Base-by-base conservation (phyloP, 1,284 basidiomycete genomes). In the Bjerkandera adusta region DNA sequence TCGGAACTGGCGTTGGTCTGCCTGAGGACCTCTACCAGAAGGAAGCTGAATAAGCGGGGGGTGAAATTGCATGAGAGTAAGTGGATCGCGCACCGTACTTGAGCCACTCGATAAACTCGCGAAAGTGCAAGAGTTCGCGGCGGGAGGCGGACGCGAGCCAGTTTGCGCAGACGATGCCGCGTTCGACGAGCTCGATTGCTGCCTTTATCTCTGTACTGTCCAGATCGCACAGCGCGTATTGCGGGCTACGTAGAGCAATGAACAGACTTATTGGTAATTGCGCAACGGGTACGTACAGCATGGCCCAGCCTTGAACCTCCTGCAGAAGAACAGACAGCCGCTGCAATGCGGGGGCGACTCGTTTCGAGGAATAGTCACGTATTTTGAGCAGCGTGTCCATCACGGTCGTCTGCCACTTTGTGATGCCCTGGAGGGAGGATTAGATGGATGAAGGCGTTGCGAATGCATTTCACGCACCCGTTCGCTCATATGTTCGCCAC, bases 331-430 rank as follows among this genome's bases (percentile, higher is more conserved):
- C 67, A 57, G 87, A 77, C 30, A 90, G 62, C 27, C 88, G 79
- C 61, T 91, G 88, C 49, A 81, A 79, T 27, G 87, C 86, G 36
- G 85, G 85, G 8, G 78, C 75, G 29, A 89, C 66, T 43, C 79
- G 76, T 54, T 81, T 78, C 59, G 85, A 84, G 20, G 83, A 73
- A 58, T 75, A 80, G 63, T 91, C 85, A 46, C 87, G 83, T 52
- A 90, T 65, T 60, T 81, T 85, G 27, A 74, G 69, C 44, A 91
- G 64, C 16, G 85, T 78, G 51, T 89, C 85, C 12, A 72, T 71
- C 55, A 89, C 76, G 4, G 78, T 81, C 3, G 77, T 71, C 59
- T 91, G 87, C 88, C 88, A 91, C 61, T 88, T 89, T 61, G 83
- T 80, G 45, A 89, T 70, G 43, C 79, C 77, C 87, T 89, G 38